A percentile compares a stretch with the other conserved stretches of the same genome.
phyloP scores from a whole-genome alignment of 176 grass and related monocot genomes.

The Eragrostis nindensis region DNA sequence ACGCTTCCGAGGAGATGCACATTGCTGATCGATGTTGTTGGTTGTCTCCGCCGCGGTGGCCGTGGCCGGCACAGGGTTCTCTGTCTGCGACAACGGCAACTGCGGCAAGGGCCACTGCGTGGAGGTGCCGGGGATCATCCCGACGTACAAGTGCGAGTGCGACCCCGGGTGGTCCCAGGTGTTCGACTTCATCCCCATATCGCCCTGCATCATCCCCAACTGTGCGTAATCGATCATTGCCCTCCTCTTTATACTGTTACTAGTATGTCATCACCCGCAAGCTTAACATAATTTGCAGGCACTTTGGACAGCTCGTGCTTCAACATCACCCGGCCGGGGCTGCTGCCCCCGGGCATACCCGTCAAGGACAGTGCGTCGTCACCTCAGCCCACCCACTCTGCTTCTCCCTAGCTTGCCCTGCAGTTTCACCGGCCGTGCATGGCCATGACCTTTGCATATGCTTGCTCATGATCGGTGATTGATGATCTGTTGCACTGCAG shows the following conservation, averaged over 20 bases:
- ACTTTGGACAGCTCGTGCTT: background rate
- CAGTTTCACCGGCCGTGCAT: background rate
- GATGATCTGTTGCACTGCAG: background rate
- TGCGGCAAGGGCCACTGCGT: slow-evolving; percentile 41
- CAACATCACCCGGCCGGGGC: background rate
- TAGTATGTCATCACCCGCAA: too few species aligned
- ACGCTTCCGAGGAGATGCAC: background rate
- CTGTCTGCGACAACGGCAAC: slow-evolving; percentile 16
- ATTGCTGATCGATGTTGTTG: background rate
- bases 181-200: rapidly evolving
- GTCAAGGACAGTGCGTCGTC: slow-evolving; percentile 7
- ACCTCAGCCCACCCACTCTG: background rate
- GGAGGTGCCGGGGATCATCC: background rate
- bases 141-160: slow-evolving; percentile 34
- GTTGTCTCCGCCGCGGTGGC: background rate
- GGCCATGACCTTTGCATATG: too few species aligned
- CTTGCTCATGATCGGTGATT: background rate
- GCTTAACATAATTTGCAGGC: too few species aligned
- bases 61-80: background rate
- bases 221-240: background rate
- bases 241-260: background rate
- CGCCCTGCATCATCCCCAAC: slow-evolving; percentile 33
- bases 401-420: background rate
- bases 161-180: slow-evolving; percentile 25
- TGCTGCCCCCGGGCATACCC: background rate